Base-by-base conservation (phyloP, 192 early-diverging fungal species). In the Rhizoclosmatium sp. region DNA sequence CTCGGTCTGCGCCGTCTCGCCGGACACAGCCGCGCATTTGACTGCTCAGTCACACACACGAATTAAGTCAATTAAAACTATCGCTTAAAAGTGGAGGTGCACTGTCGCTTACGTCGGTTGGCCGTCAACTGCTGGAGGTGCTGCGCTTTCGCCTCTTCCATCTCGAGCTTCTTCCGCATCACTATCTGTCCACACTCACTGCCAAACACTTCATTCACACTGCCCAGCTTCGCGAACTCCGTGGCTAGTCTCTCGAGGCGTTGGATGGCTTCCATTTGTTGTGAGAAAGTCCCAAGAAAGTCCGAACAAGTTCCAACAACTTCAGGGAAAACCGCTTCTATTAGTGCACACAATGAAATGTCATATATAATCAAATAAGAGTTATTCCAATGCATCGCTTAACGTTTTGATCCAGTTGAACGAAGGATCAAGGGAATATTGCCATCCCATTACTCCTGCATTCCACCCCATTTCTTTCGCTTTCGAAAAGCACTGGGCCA, bases 391-490 rank as follows among this genome's bases (percentile, higher is more conserved):
- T 21, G 23, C 60, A 19, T 9, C 9, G 21, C 21, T 40, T 21
- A 62, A 40, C 0, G 60, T 23, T 40, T 9, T 7, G 5, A 62
- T 62, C 60, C 60, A 62, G 10, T 62, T 4, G 39, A 62, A 62
- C 60, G 21, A 19, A 7, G 39, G 21, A 23, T 62, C 60, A 19
- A 62, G 39, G 10, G 21, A 7, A 23, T 62, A 62, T 1, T 62
- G 60, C 60, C 60, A 62, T 40, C 60, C 60, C 60, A 83, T 83
- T 16, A 83, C 82, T 74, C 82, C 82, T 44, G 82, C 82, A 60
- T 71, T n/a, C 82, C 82, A 83, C n/a, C 82, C 82, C n/a, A 78
- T 31, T 19, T 64, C 51, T 4, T 61, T 82, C 14, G 82, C 82
- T 42, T 78, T 64, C 41, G 39, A n/a, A 45, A 83, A 65, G 60